Evolutionary conservation across 2,329 filamentous ascomycete species (phyloP).

Genomic region (Didymellaceae sp.): DNA sequence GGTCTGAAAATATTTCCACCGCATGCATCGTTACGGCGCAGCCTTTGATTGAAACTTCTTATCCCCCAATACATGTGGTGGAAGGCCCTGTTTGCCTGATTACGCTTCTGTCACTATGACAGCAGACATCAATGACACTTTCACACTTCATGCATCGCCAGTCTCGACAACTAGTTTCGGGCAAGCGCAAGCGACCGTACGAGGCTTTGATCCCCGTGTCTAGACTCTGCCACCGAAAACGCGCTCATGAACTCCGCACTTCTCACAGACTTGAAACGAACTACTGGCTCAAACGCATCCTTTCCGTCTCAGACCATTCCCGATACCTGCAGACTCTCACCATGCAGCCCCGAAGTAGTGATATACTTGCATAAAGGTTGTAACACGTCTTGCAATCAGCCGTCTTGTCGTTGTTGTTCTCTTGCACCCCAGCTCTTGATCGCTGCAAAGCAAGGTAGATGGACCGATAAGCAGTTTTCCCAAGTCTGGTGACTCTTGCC

Average conservation of each 20-base stretch:
- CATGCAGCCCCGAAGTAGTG: constrained; percentile 9
- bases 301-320: constrained; percentile 15
- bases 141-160: constrained; percentile 7
- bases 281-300: constrained; percentile 20
- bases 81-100: neutral
- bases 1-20: neutral
- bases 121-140: constrained; percentile 5
- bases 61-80: too few species aligned
- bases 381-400: constrained; percentile 12
- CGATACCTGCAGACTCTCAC: constrained; percentile 1
- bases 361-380: constrained; percentile 12
- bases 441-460: constrained; percentile 11
- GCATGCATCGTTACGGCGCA: constrained; percentile 3
- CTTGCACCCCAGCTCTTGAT: constrained; percentile 3
- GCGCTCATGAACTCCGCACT: constrained; percentile 14
- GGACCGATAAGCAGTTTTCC: constrained; percentile 15
- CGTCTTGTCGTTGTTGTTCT: constrained; percentile 6
- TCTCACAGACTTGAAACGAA: constrained; percentile 21
- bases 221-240: constrained; percentile 8
- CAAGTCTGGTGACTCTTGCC: constrained; percentile 14
- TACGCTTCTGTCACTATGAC: constrained; percentile 3
- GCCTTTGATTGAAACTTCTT: constrained; percentile 2
- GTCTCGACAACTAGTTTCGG: neutral
- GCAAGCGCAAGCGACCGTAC: constrained; percentile 11
- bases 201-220: neutral